Base-by-base conservation (phyloP, 306 rosid genomes). In the Astragalus membranaceus region DNA sequence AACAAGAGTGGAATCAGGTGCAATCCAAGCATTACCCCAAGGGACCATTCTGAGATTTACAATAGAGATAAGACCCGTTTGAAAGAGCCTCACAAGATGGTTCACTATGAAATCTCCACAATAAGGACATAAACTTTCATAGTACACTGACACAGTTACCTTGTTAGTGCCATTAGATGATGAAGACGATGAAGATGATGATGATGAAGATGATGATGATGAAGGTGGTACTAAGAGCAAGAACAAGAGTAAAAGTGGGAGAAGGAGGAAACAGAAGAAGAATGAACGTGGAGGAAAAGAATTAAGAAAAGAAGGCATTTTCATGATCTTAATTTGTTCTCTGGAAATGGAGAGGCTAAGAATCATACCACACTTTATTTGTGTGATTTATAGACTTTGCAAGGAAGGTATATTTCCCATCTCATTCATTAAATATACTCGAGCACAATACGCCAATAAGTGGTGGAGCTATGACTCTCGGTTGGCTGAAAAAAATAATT, bases 81-180 rank as follows among this genome's bases (percentile, higher is more conserved):
- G 80, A 78, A 93, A 93, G 82, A 90, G 57, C 72, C 70, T 82
- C 64, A 62, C 87, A 26, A 93, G 70, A 76, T 81, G 85, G 59
- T 90, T 88, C 15, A 84, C 96, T 52, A 88, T 80, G 89, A 93
- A 93, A 37, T 93, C 86, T 2, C 88, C 97, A 76, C 98, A 93
- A 43, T 48, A 93, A 0, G 98, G 98, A 51, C 98, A 93, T 0
- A 93, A 70, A 37, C 87, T 67, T 72, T 93, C 98, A 3, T 90
- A 93, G 85, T 93, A 93, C 4, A 93, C 62, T 48, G 92, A 82
- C 52, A 93, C 62, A 0, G 82, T 75, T 5, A 93, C 98, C 12
- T 83, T n/a, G n/a, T n/a, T 84, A 20, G 78, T 72, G 0, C 57
- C 53, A 50, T 65, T 4, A 32, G 50, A 17, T 10, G 26, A 44